A percentile compares a stretch with the other conserved stretches of the same genome.
Conservation (phyloP, 2,329 filamentous ascomycete genomes). For the Ceratocystis diversiconidia region DNA sequence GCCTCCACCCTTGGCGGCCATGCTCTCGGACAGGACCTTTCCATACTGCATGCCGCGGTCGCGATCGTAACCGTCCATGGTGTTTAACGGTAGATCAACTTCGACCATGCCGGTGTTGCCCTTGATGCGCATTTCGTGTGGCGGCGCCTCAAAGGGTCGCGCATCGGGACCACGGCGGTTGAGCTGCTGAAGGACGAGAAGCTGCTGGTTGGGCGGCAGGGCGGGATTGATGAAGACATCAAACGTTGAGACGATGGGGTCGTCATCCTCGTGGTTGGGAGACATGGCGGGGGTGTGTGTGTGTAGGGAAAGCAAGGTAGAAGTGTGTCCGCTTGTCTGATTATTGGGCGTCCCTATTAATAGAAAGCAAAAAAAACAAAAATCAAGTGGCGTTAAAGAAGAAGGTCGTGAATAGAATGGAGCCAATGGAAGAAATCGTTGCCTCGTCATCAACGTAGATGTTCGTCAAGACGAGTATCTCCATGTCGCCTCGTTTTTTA, state of each 20-base stretch:
- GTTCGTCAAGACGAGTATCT: not conserved
- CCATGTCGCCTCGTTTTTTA: constrained; percentile 5
- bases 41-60: constrained; percentile 74
- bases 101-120: constrained; percentile 70
- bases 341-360: not conserved
- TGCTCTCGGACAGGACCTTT: constrained; percentile 51
- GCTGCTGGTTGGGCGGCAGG: constrained; percentile 45
- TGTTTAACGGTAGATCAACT: constrained; percentile 75
- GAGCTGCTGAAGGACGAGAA: constrained; percentile 80
- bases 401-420: not conserved
- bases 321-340: too few species aligned
- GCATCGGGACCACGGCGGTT: constrained; percentile 52
- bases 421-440: too few species aligned
- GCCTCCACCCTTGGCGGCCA: constrained; percentile 45
- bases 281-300: constrained; percentile 13
- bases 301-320: too few species aligned
- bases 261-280: constrained; percentile 32
- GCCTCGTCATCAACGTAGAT: not conserved
- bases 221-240: constrained; percentile 72
- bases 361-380: not conserved
- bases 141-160: constrained; percentile 42
- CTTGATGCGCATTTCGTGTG: constrained; percentile 70
- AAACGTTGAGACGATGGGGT: constrained; percentile 63
- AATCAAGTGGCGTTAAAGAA: not conserved
- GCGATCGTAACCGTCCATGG: constrained; percentile 61